Evolutionary conservation across 768 basidiomycete species (phyloP).

Genomic region (Agaricus blazei): DNA sequence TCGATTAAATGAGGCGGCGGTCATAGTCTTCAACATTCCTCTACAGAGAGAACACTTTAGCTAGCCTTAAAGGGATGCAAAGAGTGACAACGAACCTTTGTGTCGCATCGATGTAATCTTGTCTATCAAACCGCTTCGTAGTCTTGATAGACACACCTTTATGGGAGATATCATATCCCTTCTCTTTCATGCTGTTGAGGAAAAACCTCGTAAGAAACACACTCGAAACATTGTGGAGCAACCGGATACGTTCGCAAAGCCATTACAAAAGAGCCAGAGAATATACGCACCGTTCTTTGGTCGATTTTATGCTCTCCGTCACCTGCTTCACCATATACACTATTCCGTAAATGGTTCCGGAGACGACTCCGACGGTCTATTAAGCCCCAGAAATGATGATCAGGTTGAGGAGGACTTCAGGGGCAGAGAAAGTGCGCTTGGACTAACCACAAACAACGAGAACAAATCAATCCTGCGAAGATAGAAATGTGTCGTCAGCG

Average conservation of each 20-base stretch:
- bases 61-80: neutral
- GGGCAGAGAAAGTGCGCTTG: neutral
- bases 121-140: constrained; percentile 48
- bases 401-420: neutral
- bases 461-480: neutral
- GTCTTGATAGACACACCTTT: constrained; percentile 66
- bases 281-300: constrained; percentile 49
- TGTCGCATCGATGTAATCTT: constrained; percentile 68
- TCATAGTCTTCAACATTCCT: constrained; percentile 38
- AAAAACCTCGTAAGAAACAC: neutral
- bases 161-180: constrained; percentile 53
- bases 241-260: neutral
- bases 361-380: constrained; percentile 46
- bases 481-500: neutral
- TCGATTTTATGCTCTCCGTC: constrained; percentile 38
- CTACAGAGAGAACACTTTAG: constrained; percentile 23
- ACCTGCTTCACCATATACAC: constrained; percentile 32
- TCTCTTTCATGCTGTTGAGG: constrained; percentile 43
- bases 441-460: constrained; percentile 9
- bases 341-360: constrained; percentile 40
- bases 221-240: neutral
- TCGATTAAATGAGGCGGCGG: constrained; percentile 6
- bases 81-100: constrained; percentile 44
- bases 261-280: neutral
- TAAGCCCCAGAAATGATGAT: neutral